phyloP scores from a whole-genome alignment of 768 basidiomycete species.

The Daedaleopsis nitida region DNA sequence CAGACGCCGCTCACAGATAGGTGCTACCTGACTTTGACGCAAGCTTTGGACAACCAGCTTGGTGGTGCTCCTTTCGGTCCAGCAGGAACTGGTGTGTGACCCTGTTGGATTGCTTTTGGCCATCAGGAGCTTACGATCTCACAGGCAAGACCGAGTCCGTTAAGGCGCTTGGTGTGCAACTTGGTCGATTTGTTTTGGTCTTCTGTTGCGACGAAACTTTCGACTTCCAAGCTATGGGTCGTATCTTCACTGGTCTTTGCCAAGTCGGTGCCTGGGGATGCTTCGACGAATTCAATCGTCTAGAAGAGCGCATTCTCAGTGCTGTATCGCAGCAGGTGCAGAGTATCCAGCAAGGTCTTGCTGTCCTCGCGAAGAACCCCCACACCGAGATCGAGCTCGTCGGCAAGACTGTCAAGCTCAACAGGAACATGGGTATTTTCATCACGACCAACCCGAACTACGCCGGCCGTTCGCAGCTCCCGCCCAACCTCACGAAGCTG shows the following conservation, averaged over 20 bases:
- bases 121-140: not conserved
- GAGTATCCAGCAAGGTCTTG: slow-evolving; percentile 95
- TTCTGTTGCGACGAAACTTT: slow-evolving; percentile 99
- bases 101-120: too few relatives aligned
- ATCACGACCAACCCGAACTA: slow-evolving; percentile 99
- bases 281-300: slow-evolving; percentile 96
- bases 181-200: slow-evolving; percentile 99
- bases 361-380: slow-evolving; percentile 79
- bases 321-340: slow-evolving; percentile 99
- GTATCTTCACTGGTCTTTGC: slow-evolving; percentile 97
- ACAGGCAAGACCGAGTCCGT: slow-evolving; percentile 98
- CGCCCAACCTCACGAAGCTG: slow-evolving; percentile 87
- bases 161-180: slow-evolving; percentile 95
- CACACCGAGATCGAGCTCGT: slow-evolving; percentile 93
- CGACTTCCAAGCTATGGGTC: slow-evolving; percentile 99
- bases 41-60: slow-evolving; percentile 91
- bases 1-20: slow-evolving; percentile 98
- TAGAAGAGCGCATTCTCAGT: slow-evolving; percentile 96
- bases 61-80: slow-evolving; percentile 98
- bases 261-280: slow-evolving; percentile 99
- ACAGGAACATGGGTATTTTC: slow-evolving; percentile 95
- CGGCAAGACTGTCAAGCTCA: slow-evolving; percentile 91
- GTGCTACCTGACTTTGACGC: slow-evolving; percentile 94
- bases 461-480: slow-evolving; percentile 91
- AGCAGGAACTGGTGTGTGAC: slow-evolving; percentile 87